Evolutionary conservation across 768 basidiomycete genomes (phyloP), one percentile per base, ranked within the genome.

Genomic region (Termitomyces sp.): DNA sequence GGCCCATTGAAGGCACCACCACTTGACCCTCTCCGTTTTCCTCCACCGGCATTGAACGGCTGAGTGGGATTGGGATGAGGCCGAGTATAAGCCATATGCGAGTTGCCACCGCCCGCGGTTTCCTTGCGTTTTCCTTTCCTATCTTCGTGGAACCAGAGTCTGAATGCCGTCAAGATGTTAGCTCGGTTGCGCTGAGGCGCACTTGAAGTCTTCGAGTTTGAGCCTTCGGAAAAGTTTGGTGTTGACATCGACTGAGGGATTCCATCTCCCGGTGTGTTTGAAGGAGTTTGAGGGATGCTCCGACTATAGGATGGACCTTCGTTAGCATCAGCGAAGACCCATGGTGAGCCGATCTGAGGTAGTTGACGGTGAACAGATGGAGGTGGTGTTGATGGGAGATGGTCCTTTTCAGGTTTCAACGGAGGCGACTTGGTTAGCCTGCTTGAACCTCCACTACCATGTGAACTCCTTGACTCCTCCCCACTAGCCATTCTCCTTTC

Each of bases 111-210:
- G 15, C 57, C 49, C 1, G 51, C 33, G 20, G 65, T 54, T 46
- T 85, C 87, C 73, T 91, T 91, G 55, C 91, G 83, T 76, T 96
- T 96, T 4, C 93, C 88, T 70, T 92, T 94, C 65, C 83, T 81
- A 64, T 95, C 95, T 63, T 97, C 94, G 62, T 94, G 86, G 75
- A 98, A 96, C 92, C 96, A 94, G 63, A 89, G 81, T 49, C 92
- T 84, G 75, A 98, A 94, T 7, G 93, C 85, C 3, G 89, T 87
- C 53, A 98, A 76, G 33, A 98, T 71, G 69, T 90, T 94, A 8
- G 92, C 91, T 39, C 90, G 81, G 70, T 90, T 88, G 24, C 88
- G 81, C 35, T 81, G 75, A 22, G 77, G 78, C 1, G 67, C 67
- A n/a, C 35, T 48, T 16, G 55, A 45, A 57, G 49, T 46, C 28